A percentile compares a stretch with the other conserved stretches of the same genome.
phyloP scores from a whole-genome alignment of 1,284 basidiomycete genomes.

The Calocybe gambosa region DNA sequence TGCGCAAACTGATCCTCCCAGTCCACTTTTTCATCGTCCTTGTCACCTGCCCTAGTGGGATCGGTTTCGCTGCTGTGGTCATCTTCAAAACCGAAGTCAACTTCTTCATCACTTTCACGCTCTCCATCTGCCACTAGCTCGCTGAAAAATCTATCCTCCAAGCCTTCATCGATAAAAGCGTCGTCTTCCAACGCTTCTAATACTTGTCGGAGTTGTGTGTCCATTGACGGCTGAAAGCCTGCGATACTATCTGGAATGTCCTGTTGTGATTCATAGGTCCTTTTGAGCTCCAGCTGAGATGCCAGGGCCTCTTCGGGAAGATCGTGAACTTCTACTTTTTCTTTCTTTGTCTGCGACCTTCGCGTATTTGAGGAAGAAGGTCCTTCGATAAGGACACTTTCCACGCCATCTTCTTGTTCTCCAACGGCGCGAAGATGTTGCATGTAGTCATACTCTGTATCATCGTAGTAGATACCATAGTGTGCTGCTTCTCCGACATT shows the following conservation, averaged over 20 bases:
- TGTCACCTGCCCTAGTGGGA: constrained; percentile 13
- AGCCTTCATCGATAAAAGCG: constrained; percentile 78
- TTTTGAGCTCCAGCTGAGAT: constrained; percentile 67
- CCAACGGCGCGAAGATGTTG: constrained; percentile 86
- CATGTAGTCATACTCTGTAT: constrained; percentile 99
- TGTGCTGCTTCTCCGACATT: constrained; percentile 83
- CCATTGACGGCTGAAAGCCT: constrained; percentile 95
- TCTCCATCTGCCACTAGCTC: constrained; percentile 75
- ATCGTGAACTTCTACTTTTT: constrained; percentile 37
- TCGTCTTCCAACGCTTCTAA: constrained; percentile 96
- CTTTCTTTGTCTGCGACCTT: constrained; percentile 28
- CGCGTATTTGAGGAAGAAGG: constrained; percentile 35
- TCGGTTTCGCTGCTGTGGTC: constrained; percentile 38
- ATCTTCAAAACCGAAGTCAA: constrained; percentile 69
- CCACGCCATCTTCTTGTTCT: constrained; percentile 67
- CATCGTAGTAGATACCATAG: constrained; percentile 95
- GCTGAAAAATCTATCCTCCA: constrained; percentile 70
- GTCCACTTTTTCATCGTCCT: constrained; percentile 24
- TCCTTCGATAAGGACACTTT: constrained; percentile 72
- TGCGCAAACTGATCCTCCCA: constrained; percentile 77
- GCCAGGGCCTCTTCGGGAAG: constrained; percentile 73
- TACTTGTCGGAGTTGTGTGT: constrained; percentile 90
- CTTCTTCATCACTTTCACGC: constrained; percentile 44
- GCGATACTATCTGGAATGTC: constrained; percentile 77
- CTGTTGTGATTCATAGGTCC: constrained; percentile 68